phyloP scores from a whole-genome alignment of 2,329 filamentous ascomycete species.

The Neonectria sp. region DNA sequence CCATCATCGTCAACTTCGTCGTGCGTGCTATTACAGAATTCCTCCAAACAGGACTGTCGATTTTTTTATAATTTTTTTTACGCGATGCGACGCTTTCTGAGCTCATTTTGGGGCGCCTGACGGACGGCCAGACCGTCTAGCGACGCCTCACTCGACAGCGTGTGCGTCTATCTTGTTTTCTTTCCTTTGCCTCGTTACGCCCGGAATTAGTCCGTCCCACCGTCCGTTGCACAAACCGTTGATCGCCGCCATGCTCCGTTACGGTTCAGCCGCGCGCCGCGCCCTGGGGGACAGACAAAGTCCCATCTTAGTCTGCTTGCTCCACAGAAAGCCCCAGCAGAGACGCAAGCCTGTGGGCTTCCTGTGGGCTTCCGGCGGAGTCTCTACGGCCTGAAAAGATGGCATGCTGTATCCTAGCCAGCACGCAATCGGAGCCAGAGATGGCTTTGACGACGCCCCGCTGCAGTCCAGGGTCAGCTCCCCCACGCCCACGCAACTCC shows the following conservation, averaged over 20 bases:
- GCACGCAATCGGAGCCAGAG: conserved; percentile 45
- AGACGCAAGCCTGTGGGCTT: conserved; percentile 27
- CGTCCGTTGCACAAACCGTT: neutral
- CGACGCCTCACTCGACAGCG: neutral
- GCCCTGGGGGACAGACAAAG: neutral
- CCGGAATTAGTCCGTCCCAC: conserved; percentile 3
- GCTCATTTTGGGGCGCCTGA: neutral
- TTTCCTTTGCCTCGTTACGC: neutral
- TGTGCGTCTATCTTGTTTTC: neutral
- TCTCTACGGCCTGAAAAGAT: conserved; percentile 39
- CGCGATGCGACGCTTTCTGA: conserved; percentile 2
- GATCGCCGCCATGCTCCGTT: neutral
- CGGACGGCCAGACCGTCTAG: neutral
- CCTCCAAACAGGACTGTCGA: conserved; percentile 3
- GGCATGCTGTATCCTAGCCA: conserved; percentile 49
- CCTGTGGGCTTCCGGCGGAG: conserved; percentile 37
- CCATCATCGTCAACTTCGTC: conserved; percentile 44
- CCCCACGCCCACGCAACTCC: conserved; percentile 38
- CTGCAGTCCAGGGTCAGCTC: conserved; percentile 21
- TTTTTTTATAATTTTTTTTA: neutral
- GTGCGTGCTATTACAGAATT: conserved; percentile 34
- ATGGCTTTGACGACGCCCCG: conserved; percentile 3
- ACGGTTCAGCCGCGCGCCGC: neutral
- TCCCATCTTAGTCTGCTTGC: neutral
- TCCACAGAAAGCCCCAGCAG: conserved; percentile 18